Percentiles rank a stretch among this genome's conserved stretches.
phyloP scores from a whole-genome alignment of 2,329 filamentous ascomycete genomes.

The Colletotrichum sp. region DNA sequence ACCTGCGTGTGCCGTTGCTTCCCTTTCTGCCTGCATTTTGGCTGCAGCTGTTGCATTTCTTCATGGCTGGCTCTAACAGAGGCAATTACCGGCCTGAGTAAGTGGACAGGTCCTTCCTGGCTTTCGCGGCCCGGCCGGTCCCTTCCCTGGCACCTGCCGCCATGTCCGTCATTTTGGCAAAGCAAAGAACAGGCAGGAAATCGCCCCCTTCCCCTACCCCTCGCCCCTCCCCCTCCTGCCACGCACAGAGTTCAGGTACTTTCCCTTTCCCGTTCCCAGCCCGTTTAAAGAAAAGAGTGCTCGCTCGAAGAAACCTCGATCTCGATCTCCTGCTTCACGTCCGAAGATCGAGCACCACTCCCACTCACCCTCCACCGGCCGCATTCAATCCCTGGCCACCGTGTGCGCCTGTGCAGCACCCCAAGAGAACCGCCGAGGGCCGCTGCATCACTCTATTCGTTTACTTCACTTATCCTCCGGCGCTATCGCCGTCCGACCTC shows the following conservation, averaged over 20 bases:
- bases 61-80: not conserved
- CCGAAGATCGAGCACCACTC: constrained; percentile 3
- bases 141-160: not conserved
- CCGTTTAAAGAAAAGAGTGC: not conserved
- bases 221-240: not conserved
- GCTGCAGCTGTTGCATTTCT: not conserved
- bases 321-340: constrained; percentile 4
- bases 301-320: constrained; percentile 7
- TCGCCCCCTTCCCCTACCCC: not conserved
- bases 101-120: not conserved
- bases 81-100: not conserved
- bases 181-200: not conserved
- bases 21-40: not conserved
- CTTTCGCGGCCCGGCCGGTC: not conserved
- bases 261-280: not conserved
- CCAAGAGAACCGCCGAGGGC: not conserved
- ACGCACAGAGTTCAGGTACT: not conserved
- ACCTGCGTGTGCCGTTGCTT: not conserved
- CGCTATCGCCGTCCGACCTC: not conserved
- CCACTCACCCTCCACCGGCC: not conserved
- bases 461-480: not conserved
- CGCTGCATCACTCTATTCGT: not conserved
- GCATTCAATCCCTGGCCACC: not conserved
- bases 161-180: not conserved
- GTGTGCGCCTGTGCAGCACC: not conserved